phyloP scores from a whole-genome alignment of 768 basidiomycete genomes.

The Tricholoma saponaceum region DNA sequence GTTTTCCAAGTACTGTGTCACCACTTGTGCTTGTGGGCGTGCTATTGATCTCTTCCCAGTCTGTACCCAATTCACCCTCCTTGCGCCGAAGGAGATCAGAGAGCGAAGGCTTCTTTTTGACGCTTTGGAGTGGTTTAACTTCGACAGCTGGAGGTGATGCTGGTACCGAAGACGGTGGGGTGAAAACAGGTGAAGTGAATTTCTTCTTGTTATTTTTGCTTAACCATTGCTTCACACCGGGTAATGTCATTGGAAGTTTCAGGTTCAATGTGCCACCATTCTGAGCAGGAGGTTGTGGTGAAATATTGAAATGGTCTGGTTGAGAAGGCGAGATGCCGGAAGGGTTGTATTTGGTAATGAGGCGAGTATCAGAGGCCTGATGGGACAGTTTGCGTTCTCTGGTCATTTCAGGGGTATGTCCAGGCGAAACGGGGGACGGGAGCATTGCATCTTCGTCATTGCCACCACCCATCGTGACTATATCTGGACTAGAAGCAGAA shows the following conservation, averaged over 20 bases:
- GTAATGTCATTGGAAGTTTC: slow-evolving; percentile 68
- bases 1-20: slow-evolving; percentile 26
- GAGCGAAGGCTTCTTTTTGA: slow-evolving; percentile 60
- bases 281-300: slow-evolving; percentile 34
- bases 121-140: slow-evolving; percentile 31
- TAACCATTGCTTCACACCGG: slow-evolving; percentile 80
- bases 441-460: slow-evolving; percentile 46
- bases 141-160: slow-evolving; percentile 22
- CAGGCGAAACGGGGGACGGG: slow-evolving; percentile 42
- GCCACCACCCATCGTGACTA: slow-evolving; percentile 36
- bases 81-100: slow-evolving; percentile 64
- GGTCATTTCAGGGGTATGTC: slow-evolving; percentile 45
- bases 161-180: slow-evolving; percentile 20
- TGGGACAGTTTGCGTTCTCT: slow-evolving; percentile 65
- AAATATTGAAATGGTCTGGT: slow-evolving; percentile 43
- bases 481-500: slow-evolving; percentile 43
- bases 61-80: slow-evolving; percentile 50
- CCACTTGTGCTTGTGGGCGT: slow-evolving; percentile 47
- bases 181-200: slow-evolving; percentile 37
- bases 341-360: slow-evolving; percentile 50
- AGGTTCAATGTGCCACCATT: slow-evolving; percentile 31
- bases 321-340: slow-evolving; percentile 44
- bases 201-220: slow-evolving; percentile 59
- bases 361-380: slow-evolving; percentile 65
- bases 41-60: slow-evolving; percentile 62